phyloP scores from a whole-genome alignment of 495 filamentous ascomycete genomes.

The Cryomyces minteri region DNA sequence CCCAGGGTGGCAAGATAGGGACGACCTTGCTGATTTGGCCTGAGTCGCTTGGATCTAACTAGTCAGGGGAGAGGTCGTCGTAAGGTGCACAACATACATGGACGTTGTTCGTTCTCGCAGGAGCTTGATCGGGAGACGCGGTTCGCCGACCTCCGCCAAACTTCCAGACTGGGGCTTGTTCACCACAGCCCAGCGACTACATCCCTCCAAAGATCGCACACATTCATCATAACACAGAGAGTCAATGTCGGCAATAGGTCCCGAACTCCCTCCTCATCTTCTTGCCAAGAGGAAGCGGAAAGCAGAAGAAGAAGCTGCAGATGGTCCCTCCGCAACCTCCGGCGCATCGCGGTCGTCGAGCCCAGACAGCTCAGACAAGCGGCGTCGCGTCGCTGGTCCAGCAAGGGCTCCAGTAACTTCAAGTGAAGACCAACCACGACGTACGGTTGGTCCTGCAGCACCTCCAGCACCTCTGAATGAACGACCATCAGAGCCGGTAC shows the following conservation, averaged over 20 bases:
- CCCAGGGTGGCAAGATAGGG: too few species aligned
- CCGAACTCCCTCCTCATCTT: constrained; percentile 22
- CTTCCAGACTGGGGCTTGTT: too few species aligned
- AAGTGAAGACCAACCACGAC: constrained; percentile 22
- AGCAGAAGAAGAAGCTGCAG: constrained; percentile 10
- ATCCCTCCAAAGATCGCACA: too few species aligned
- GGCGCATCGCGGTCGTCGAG: constrained; percentile 6
- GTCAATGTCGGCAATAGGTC: constrained; percentile 21
- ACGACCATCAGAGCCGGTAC: constrained; percentile 16
- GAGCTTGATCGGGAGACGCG: too few species aligned
- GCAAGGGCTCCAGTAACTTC: constrained; percentile 33
- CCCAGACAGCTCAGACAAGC: constrained; percentile 21
- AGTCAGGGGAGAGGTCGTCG: too few species aligned
- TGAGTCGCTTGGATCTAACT: too few species aligned
- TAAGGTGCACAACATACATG: too few species aligned
- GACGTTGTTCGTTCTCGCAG: too few species aligned
- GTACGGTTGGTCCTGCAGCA: constrained; percentile 22
- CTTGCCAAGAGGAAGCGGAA: constrained; percentile 20
- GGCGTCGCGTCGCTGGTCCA: constrained; percentile 30
- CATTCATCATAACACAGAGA: too few species aligned
- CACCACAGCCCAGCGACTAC: too few species aligned
- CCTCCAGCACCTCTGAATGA: constrained; percentile 35
- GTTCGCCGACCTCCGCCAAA: too few species aligned
- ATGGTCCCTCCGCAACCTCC: constrained; percentile 9
- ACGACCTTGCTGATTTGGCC: too few species aligned